Evolutionary conservation across 2,329 filamentous ascomycete genomes (phyloP), one percentile per base, ranked within the genome.

Genomic region (Metarhizium brunneum): DNA sequence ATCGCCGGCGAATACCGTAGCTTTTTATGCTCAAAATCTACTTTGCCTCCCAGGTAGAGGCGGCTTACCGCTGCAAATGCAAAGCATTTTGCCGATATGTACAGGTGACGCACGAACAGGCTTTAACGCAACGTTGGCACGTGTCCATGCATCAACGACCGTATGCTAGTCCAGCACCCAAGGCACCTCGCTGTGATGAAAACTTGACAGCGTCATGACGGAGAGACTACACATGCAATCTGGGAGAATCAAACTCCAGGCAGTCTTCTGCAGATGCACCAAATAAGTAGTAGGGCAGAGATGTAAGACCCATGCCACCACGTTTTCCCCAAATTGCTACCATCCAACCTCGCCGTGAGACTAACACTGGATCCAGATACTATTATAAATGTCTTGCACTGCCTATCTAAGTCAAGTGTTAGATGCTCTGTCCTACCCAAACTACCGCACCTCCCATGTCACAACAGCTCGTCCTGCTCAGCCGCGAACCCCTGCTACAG

Each of bases 381-480:
- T 25, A 8, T 14, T 48, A 4, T 30, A 11, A 16, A 20, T 20
- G 16, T 30, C 20, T 14, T 30, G 45, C 25, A 48, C 45, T 20
- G 25, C 8, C 45, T 13, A 30, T 48, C 25, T 3, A 48, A 16
- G 11, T 48, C 45, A 20, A 29, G 14, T 29, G 8, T 29, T 30
- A 48, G 45, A 30, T 30, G 4, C 25, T 48, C 25, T 48, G 45
- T 48, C 45, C 45, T 48, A 48, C 45, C 45, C 45, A 48, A 30
- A 30, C 45, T 30, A 29, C 25, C 25, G 20, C 45, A 29, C 20
- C 29, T 47, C 45, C 16, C 32, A 48, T 49, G 18, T 11, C 54
- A 63, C 63, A 59, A 56, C 47, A 58, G 61, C 38, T 64, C 61
- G 60, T 65, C 63, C 62, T 60, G 38, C 36, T 49, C 52, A 50